These are phyloP conservation scores for Candida labiduridarum DNA, from an alignment of 1,139 yeast species.

Conservation along the genomic window DNA sequence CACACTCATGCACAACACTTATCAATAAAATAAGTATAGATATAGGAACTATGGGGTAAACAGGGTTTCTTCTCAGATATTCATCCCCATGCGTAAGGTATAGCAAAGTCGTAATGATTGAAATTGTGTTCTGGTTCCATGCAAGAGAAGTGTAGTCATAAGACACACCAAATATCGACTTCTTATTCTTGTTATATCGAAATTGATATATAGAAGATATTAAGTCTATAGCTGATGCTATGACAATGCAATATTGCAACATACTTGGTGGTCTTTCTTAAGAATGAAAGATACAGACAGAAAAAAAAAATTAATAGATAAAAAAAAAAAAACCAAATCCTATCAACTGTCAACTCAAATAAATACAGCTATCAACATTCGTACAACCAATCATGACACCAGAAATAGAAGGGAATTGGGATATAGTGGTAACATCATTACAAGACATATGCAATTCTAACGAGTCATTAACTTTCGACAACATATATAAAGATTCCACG, in stretches of 20 bases:
- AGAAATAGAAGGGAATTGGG: slow-evolving; percentile 65
- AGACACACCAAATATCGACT: slow-evolving; percentile 32
- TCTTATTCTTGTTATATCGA: slow-evolving; percentile 20
- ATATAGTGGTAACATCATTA: slow-evolving; percentile 61
- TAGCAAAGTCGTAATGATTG: slow-evolving; percentile 16
- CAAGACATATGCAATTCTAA: slow-evolving; percentile 69
- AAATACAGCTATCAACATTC: neutral
- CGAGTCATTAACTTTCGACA: slow-evolving; percentile 56
- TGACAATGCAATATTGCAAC: slow-evolving; percentile 1
- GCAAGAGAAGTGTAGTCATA: slow-evolving; percentile 23
- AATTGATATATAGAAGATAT: slow-evolving; percentile 17
- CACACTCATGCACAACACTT: slow-evolving; percentile 18
- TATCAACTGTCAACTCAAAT: neutral
- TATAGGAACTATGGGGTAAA: slow-evolving; percentile 19
- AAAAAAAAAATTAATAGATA: slow-evolving; percentile 1
- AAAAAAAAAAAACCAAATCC: neutral
- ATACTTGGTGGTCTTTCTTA: neutral
- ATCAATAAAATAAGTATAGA: slow-evolving; percentile 16
- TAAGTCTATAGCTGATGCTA: neutral
- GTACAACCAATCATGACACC: slow-evolving; percentile 13
- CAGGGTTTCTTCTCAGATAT: slow-evolving; percentile 13
- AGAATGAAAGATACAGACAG: neutral
- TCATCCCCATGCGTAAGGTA: slow-evolving; percentile 20
- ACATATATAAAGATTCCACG: slow-evolving; percentile 32
- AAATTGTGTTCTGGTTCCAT: neutral